Conservation (phyloP, 306 rosid genomes). For the Herpetospermum pedunculosum region DNA sequence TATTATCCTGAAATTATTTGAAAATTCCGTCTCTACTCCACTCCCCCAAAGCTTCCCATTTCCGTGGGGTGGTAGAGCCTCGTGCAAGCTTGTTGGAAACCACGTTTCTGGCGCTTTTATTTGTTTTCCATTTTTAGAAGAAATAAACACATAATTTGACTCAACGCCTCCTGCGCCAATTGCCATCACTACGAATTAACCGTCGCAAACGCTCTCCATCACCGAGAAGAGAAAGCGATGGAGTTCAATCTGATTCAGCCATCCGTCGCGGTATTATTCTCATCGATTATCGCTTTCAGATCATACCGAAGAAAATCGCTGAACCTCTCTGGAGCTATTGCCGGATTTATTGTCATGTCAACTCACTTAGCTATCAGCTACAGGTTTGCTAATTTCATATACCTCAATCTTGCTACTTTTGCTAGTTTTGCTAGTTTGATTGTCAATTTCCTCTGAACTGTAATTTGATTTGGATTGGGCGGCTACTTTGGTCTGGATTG, state of each 20-base stretch:
- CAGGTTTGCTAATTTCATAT: conserved; percentile 28
- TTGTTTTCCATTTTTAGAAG: not conserved
- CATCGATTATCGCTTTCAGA: conserved; percentile 38
- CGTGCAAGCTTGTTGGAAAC: not conserved
- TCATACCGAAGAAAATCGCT: conserved; percentile 57
- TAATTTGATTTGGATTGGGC: not conserved
- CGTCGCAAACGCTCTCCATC: not conserved
- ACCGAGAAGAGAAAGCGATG: conserved; percentile 4
- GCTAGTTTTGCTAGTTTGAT: not conserved
- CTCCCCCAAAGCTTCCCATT: not conserved
- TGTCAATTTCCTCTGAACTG: not conserved
- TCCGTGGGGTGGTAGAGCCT: not conserved
- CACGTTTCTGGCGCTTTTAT: not conserved
- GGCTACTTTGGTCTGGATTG: not conserved
- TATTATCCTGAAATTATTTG: no score
- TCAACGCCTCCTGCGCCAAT: no score
- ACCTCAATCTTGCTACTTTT: not conserved
- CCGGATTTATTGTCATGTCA: conserved; percentile 61
- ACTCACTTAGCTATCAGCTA: conserved; percentile 46
- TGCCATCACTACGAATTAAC: not conserved
- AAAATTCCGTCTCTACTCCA: no score
- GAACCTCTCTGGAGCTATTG: conserved; percentile 60
- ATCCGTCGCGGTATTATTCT: conserved; percentile 27
- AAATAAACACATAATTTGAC: not conserved
- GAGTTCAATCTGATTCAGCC: conserved; percentile 24